Conservation (phyloP, 805 yeast genomes). For the Yamadazyma kitorensis region DNA sequence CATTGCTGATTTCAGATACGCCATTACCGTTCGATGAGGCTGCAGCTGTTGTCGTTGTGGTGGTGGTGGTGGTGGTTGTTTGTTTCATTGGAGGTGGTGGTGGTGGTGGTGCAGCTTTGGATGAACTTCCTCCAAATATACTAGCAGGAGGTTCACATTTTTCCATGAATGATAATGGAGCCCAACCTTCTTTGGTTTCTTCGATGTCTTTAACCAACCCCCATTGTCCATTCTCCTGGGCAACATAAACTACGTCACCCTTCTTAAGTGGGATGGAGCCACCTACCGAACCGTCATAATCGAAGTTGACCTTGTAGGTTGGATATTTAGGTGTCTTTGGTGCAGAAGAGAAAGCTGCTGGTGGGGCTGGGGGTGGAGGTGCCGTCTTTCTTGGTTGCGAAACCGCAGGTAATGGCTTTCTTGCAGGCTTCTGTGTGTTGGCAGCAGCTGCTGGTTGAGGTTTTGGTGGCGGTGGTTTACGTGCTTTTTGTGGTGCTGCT, state of each 20-base stretch:
- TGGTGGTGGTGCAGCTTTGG: constrained; percentile 22
- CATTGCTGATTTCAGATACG: constrained; percentile 37
- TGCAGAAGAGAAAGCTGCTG: constrained; percentile 65
- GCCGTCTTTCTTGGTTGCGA: constrained; percentile 54
- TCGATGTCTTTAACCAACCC: constrained; percentile 79
- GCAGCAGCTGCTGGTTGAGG: constrained; percentile 3
- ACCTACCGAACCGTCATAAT: constrained; percentile 81
- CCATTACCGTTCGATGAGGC: constrained; percentile 21
- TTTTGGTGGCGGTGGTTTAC: constrained; percentile 13
- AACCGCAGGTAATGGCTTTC: constrained; percentile 13
- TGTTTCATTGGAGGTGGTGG: constrained; percentile 32
- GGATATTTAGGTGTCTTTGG: constrained; percentile 64
- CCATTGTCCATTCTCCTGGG: constrained; percentile 87
- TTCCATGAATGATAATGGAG: constrained; percentile 87
- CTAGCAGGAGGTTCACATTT: constrained; percentile 50
- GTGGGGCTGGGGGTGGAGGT: constrained; percentile 49
- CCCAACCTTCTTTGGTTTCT: constrained; percentile 90
- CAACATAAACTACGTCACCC: constrained; percentile 71
- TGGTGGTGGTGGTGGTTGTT: constrained; percentile 11
- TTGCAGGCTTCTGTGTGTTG: constrained; percentile 10
- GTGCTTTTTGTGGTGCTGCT: constrained; percentile 12
- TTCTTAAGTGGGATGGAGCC: constrained; percentile 76
- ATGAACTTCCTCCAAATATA: constrained; percentile 18
- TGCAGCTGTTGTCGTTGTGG: constrained; percentile 15
- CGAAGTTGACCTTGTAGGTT: constrained; percentile 80